These are phyloP conservation scores for Arthrobotrys sinensis DNA, from an alignment of 2,329 filamentous ascomycete species.

Conservation along the genomic window DNA sequence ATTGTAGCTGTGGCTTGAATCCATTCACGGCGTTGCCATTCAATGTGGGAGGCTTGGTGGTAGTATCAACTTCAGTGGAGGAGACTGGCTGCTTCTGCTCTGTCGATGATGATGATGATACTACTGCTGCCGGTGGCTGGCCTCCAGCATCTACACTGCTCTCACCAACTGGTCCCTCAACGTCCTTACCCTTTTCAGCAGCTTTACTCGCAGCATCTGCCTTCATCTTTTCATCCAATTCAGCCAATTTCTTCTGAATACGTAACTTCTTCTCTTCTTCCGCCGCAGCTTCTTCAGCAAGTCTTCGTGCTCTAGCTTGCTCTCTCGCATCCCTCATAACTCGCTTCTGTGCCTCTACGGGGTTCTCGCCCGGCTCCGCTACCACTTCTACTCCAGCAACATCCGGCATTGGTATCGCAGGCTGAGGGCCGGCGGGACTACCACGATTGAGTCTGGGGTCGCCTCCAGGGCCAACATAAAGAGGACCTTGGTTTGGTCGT, in stretches of 20 bases:
- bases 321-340: conserved; percentile 81
- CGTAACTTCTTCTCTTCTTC: conserved; percentile 80
- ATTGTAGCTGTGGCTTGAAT: conserved; percentile 7
- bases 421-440: conserved; percentile 61
- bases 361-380: conserved; percentile 69
- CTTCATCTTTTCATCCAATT: conserved; percentile 68
- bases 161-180: conserved; percentile 2
- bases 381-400: conserved; percentile 64
- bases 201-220: conserved; percentile 60
- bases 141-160: not conserved
- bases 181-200: conserved; percentile 32
- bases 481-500: conserved; percentile 35
- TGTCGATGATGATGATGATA: not conserved
- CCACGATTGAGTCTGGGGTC: conserved; percentile 68
- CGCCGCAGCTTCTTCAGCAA: conserved; percentile 79
- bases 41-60: not conserved
- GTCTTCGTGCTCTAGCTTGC: conserved; percentile 77
- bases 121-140: not conserved
- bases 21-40: conserved; percentile 8
- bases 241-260: conserved; percentile 71
- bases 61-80: not conserved
- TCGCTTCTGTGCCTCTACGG: conserved; percentile 76
- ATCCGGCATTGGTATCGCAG: conserved; percentile 66
- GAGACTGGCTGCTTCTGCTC: not conserved
- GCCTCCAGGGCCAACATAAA: conserved; percentile 54